Evolutionary conservation across 2,329 filamentous ascomycete genomes (phyloP), one percentile per base, ranked within the genome.

Genomic region (Rutstroemia sp.): DNA sequence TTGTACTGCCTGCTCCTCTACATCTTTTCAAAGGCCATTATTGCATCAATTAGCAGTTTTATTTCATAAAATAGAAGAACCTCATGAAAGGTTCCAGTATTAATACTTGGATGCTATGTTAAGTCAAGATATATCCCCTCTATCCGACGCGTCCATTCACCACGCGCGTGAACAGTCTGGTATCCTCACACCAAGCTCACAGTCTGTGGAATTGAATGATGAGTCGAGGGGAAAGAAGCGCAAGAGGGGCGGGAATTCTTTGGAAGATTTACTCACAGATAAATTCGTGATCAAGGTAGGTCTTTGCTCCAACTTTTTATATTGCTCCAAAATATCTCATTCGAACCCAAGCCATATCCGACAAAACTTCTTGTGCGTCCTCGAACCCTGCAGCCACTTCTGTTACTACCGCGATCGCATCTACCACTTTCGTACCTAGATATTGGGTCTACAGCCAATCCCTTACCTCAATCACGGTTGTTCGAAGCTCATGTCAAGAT

Each of bases 401-500:
- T 86, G 75, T 72, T 88, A 25, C 71, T 88, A 4, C 78, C 81
- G 27, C 80, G 86, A 62, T 75, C 83, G 62, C 72, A 78, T 58
- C 74, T 88, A 5, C 74, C 80, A 5, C 72, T 88, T n/a, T 81
- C 82, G 1, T 79, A 70, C 61, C 77, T 88, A 57, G 85, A 87
- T 65, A 75, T 83, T 41, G 69, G 73, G 21, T 70, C 74, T 10
- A 76, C 77, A 9, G 73, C 74, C 39, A 77, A 75, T 62, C 77
- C 77, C 19, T 73, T 83, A 21, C 73, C 78, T 14, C 73, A 73
- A 23, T 78, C 77, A 49, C 79, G 79, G 50, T 75, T 80, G 47
- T 87, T 82, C 67, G 81, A 85, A 63, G 81, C 81, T 7, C 75
- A 79, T 61, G 76, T 87, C 63, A 80, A 81, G 60, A 80, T 85